Conservation (phyloP, 805 yeast genomes). For the Hanseniaspora valbyensis region DNA sequence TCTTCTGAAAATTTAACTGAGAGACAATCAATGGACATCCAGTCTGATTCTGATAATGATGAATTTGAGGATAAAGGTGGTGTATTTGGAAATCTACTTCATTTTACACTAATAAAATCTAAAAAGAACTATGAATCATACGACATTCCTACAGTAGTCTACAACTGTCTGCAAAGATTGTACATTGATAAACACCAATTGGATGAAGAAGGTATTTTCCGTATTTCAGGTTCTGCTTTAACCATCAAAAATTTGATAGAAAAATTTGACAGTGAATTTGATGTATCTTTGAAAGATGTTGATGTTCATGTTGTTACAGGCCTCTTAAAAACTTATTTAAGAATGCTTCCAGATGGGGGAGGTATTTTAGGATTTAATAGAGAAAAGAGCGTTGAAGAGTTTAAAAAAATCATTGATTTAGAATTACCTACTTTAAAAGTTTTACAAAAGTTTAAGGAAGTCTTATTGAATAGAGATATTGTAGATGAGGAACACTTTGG, state of each 20-base stretch:
- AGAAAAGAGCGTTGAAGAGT: slow-evolving; percentile 26
- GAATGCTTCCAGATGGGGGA: slow-evolving; percentile 51
- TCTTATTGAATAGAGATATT: slow-evolving; percentile 16
- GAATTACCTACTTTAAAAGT: slow-evolving; percentile 22
- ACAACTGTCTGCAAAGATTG: slow-evolving; percentile 60
- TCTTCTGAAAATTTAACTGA: neutral
- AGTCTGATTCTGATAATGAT: slow-evolving; percentile 19
- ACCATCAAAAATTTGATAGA: slow-evolving; percentile 59
- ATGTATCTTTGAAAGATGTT: slow-evolving; percentile 36
- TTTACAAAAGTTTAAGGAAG: slow-evolving; percentile 7
- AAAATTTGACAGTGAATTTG: slow-evolving; percentile 54
- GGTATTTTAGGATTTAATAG: slow-evolving; percentile 47
- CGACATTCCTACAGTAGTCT: slow-evolving; percentile 59
- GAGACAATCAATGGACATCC: neutral
- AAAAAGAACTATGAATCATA: slow-evolving; percentile 32
- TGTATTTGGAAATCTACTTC: slow-evolving; percentile 58
- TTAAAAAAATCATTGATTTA: slow-evolving; percentile 22
- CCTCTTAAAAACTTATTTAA: slow-evolving; percentile 63
- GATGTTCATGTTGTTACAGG: slow-evolving; percentile 87
- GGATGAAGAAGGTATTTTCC: slow-evolving; percentile 82
- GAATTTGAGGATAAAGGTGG: slow-evolving; percentile 21
- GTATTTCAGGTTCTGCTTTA: slow-evolving; percentile 80
- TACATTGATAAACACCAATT: slow-evolving; percentile 50
- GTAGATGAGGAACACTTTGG: slow-evolving; percentile 49
- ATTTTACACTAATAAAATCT: slow-evolving; percentile 42